These are phyloP conservation scores for Ceraceosorus bombacis DNA, from an alignment of 1,284 basidiomycete species.

Conservation along the genomic window DNA sequence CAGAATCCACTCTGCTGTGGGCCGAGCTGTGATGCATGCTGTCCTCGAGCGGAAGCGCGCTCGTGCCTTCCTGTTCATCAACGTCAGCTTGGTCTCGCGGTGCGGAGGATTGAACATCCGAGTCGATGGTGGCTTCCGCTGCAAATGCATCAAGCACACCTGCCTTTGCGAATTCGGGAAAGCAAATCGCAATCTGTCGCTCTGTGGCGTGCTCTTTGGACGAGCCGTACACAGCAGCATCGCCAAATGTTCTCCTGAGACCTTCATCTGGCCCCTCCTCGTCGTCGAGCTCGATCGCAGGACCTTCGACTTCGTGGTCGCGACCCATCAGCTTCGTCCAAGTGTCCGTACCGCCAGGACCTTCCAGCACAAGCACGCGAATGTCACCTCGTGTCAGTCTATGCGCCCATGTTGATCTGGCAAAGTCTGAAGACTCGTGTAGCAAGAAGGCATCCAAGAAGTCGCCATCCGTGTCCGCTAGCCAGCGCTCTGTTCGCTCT, in stretches of 20 bases:
- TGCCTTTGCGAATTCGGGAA: constrained; percentile 18
- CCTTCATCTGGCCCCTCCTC: not conserved
- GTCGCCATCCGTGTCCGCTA: constrained; percentile 20
- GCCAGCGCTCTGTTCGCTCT: constrained; percentile 17
- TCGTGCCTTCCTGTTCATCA: not conserved
- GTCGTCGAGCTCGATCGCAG: constrained; percentile 1
- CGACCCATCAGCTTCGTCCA: constrained; percentile 17
- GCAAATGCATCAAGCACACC: constrained; percentile 8
- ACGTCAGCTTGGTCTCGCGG: not conserved
- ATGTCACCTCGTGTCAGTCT: constrained; percentile 19
- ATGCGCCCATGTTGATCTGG: constrained; percentile 17
- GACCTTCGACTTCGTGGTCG: not conserved
- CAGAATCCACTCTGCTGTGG: not conserved
- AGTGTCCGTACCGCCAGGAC: constrained; percentile 8
- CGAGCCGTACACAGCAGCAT: constrained; percentile 24
- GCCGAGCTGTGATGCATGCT: not conserved
- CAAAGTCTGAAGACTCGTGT: constrained; percentile 18
- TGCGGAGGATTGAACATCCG: not conserved
- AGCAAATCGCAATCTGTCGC: constrained; percentile 25
- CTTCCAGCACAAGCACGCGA: constrained; percentile 22
- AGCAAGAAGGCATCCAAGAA: constrained; percentile 27
- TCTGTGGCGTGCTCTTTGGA: constrained; percentile 13
- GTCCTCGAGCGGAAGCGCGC: not conserved
- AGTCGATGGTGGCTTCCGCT: not conserved
- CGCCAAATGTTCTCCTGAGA: constrained; percentile 14